Conservation (phyloP, 768 basidiomycete genomes). For the Termitomyces sp. region DNA sequence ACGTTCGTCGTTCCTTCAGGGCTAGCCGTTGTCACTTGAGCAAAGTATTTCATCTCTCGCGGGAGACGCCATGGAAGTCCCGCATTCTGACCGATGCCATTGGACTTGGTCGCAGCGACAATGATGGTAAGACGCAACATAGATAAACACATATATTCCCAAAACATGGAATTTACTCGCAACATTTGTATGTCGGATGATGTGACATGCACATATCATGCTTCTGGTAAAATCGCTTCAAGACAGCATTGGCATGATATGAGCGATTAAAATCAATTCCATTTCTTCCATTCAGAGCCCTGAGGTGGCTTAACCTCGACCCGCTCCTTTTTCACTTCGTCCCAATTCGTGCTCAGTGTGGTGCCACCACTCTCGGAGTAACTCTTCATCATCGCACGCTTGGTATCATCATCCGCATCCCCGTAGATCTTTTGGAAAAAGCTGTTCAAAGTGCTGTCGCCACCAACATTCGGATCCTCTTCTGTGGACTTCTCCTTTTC, state of each 20-base stretch:
- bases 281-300: constrained; percentile 83
- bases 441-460: constrained; percentile 79
- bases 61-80: constrained; percentile 87
- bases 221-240: no score
- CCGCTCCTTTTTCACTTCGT: constrained; percentile 67
- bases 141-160: neutral
- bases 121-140: constrained; percentile 84
- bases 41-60: constrained; percentile 91
- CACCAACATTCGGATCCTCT: constrained; percentile 87
- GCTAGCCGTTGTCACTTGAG: constrained; percentile 64
- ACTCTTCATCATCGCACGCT: constrained; percentile 97
- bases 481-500: constrained; percentile 70
- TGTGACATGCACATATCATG: neutral
- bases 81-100: constrained; percentile 81
- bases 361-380: constrained; percentile 95
- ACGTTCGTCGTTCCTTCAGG: constrained; percentile 59
- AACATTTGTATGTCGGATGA: neutral
- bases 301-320: constrained; percentile 81
- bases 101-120: constrained; percentile 83
- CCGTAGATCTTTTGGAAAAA: constrained; percentile 92
- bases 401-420: constrained; percentile 89
- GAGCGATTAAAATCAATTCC: constrained; percentile 37
- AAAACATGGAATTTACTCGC: neutral
- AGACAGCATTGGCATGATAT: neutral
- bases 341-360: constrained; percentile 94